Evolutionary conservation across 169 alveolate genomes (phyloP).

Genomic region (Plasmodium gaboni): DNA sequence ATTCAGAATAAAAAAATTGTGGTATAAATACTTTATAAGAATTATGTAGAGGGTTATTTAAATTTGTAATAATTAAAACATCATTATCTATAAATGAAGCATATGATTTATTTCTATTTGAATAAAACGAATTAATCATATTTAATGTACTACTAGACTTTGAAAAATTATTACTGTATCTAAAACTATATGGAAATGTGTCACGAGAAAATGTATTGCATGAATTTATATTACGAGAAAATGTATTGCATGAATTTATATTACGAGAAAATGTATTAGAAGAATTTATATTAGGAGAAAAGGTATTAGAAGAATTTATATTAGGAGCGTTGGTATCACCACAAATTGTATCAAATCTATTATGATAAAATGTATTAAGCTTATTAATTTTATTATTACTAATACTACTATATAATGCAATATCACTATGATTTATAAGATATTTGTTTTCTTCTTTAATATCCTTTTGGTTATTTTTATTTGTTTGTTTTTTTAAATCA

Average conservation of each 20-base stretch:
- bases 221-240: neutral
- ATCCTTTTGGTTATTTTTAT: neutral
- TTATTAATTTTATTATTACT: neutral
- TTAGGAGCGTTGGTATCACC: too few species aligned
- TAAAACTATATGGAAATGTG: neutral
- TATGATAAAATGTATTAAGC: neutral
- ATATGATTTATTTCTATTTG: conserved; percentile 2
- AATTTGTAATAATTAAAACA: conserved; percentile 30
- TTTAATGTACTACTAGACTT: conserved; percentile 18
- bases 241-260: neutral
- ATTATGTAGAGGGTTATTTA: conserved; percentile 52
- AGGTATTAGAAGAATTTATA: too few species aligned
- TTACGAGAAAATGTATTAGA: too few species aligned
- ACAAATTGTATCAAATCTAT: too few species aligned
- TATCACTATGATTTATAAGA: neutral
- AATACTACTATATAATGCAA: neutral
- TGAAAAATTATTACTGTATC: conserved; percentile 22
- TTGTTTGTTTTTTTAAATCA: conserved; percentile 23
- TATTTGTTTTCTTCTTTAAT: neutral
- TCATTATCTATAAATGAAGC: conserved; percentile 40
- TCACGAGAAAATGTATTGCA: conserved; percentile 11
- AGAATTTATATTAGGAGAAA: too few species aligned
- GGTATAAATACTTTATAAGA: conserved; percentile 59
- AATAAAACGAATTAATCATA: conserved; percentile 12
- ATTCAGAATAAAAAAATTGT: conserved; percentile 38